These are phyloP conservation scores for Berberis thunbergii DNA, from an alignment of 164 flowering plant genomes.

Conservation along the genomic window DNA sequence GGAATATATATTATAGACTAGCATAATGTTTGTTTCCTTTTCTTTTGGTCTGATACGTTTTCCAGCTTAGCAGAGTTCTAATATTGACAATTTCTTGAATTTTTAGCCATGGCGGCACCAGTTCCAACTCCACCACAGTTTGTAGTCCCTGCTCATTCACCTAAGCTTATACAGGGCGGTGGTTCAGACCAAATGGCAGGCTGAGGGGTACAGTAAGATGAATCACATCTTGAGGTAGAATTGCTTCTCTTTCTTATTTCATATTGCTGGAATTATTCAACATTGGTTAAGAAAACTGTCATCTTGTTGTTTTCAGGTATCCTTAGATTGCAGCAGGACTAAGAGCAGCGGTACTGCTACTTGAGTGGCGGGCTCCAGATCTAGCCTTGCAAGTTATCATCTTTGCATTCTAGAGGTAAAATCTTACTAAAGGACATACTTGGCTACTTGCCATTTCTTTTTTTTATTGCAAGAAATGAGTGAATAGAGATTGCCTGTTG, in stretches of 20 bases:
- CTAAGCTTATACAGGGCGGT: conserved; percentile 69
- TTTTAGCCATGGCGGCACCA: conserved; percentile 58
- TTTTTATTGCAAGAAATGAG: too few relatives aligned
- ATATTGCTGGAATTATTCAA: too few relatives aligned
- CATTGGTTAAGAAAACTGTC: too few relatives aligned
- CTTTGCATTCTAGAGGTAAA: conserved; percentile 92
- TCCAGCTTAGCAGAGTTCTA: conserved; percentile 2
- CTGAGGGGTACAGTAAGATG: conserved; percentile 60
- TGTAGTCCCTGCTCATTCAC: conserved; percentile 73
- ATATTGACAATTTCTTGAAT: conserved; percentile 12
- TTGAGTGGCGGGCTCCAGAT: conserved; percentile 85
- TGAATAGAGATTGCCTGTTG: too few relatives aligned
- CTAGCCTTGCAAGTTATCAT: conserved; percentile 88
- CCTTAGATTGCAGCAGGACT: conserved; percentile 98
- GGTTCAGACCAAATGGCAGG: conserved; percentile 85
- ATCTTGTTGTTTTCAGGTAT: conserved; percentile 31
- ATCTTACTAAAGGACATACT: neutral
- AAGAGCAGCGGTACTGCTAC: conserved; percentile 88
- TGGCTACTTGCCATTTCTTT: too few relatives aligned
- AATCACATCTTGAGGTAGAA: conserved; percentile 24
- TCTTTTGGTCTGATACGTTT: too few relatives aligned
- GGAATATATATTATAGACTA: too few relatives aligned
- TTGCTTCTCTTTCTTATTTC: neutral
- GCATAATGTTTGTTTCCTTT: too few relatives aligned
- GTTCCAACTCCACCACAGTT: conserved; percentile 70